phyloP scores from a whole-genome alignment of 139 green algal species.

The Penium margaritaceum region DNA sequence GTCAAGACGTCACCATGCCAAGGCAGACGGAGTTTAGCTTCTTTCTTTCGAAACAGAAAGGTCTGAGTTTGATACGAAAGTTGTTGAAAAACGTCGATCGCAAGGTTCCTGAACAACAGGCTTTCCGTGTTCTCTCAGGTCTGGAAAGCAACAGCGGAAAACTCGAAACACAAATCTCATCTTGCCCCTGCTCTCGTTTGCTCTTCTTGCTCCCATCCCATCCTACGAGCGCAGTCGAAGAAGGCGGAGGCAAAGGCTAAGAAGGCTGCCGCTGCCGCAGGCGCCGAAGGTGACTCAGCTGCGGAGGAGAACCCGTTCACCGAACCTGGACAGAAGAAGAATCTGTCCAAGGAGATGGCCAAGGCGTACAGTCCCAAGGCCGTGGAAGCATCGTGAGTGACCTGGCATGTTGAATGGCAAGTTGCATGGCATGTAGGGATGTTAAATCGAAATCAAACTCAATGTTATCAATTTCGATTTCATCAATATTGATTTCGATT shows the following conservation, averaged over 20 bases:
- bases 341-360: constrained; percentile 60
- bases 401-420: too few relatives aligned
- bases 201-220: constrained; percentile 59
- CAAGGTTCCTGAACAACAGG: too few relatives aligned
- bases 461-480: too few relatives aligned
- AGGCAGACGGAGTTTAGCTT: too few relatives aligned
- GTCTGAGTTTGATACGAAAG: background rate
- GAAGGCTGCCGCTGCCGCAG: constrained; percentile 43
- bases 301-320: constrained; percentile 60
- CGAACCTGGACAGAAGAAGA: constrained; percentile 79
- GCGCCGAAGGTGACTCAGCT: constrained; percentile 61
- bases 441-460: too few relatives aligned
- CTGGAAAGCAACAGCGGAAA: background rate
- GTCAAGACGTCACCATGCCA: too few relatives aligned
- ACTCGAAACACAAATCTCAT: too few relatives aligned
- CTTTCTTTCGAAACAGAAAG: background rate
- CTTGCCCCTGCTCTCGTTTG: background rate
- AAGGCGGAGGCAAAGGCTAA: constrained; percentile 57
- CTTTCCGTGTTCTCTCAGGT: background rate
- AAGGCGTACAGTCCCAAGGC: constrained; percentile 74
- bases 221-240: constrained; percentile 66
- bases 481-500: too few relatives aligned
- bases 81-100: background rate
- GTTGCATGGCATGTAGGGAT: too few relatives aligned
- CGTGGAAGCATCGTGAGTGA: constrained; percentile 43